Evolutionary conservation across 2,329 filamentous ascomycete species (phyloP), one percentile per base, ranked within the genome.

Genomic region (Clarireedia sp.): DNA sequence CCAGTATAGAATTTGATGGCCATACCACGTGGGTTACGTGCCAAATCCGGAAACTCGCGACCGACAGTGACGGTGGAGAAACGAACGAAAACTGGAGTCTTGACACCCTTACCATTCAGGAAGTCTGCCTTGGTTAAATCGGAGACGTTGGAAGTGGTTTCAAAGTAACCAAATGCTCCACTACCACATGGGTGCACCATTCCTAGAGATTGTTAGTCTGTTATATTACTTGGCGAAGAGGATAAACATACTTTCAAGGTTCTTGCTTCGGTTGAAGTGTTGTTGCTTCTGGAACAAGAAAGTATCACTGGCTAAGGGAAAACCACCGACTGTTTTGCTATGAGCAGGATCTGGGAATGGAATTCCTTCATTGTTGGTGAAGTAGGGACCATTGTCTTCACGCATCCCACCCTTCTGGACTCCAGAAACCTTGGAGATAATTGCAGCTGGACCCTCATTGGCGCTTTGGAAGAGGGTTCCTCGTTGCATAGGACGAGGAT

Each of bases 101-200:
- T 79, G 73, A 87, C 87, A 59, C 85, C 86, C 48, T 80, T 74
- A 55, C 79, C 73, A 63, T 73, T 77, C 65, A 82, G 77, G 49
- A 78, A 72, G 48, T 71, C 65, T 16, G 57, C 52, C 12, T 59
- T 45, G 36, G 78, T 82, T 52, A 82, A 64, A 60, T 54, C 48
- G 1, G 51, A 53, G 33, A 60, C 54, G n/a, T 58, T 50, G 12
- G 58, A 23, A 1, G 59, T 59, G 4, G 58, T 59, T 51, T 57
- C 53, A 33, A 60, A 61, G 10, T 60, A 46, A 10, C 60, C 60
- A 23, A 36, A 62, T 12, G 60, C 59, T 16, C 54, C 59, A 26
- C 54, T 54, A 65, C 81, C 83, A 51, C 81, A 76, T 19, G 83
- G 82, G 64, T 86, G 82, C 2, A 86, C 81, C 9, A 80, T 83